Evolutionary conservation across 2,329 filamentous ascomycete species (phyloP).

Genomic region (Fusarium torulosum): DNA sequence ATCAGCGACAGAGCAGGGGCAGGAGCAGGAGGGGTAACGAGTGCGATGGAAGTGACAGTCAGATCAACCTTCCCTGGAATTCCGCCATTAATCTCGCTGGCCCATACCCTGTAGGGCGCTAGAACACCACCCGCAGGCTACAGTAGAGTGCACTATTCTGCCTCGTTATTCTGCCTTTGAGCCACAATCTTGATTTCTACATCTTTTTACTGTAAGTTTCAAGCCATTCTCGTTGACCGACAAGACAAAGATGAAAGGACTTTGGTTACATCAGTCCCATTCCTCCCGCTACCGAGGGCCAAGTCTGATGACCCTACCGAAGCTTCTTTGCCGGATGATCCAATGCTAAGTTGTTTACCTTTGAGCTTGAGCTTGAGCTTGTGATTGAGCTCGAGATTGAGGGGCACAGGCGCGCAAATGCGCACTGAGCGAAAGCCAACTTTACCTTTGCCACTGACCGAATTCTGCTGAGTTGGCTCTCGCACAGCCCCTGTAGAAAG

Average conservation of each 20-base stretch:
- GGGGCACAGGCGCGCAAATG: slow-evolving; percentile 24
- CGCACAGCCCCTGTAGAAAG: slow-evolving; percentile 37
- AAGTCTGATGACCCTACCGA: slow-evolving; percentile 17
- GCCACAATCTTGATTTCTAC: slow-evolving; percentile 8
- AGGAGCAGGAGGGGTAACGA: slow-evolving; percentile 33
- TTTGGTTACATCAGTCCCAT: slow-evolving; percentile 22
- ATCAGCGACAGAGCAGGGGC: slow-evolving; percentile 9
- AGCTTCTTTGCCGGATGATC: neutral
- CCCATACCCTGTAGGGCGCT: neutral
- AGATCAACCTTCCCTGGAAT: neutral
- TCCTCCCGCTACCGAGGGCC: slow-evolving; percentile 38
- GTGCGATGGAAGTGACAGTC: slow-evolving; percentile 8
- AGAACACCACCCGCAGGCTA: neutral
- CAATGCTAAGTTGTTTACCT: neutral
- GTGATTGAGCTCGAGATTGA: too few species aligned
- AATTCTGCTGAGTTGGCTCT: slow-evolving; percentile 34
- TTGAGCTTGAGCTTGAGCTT: slow-evolving; percentile 3
- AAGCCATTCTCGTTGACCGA: slow-evolving; percentile 15
- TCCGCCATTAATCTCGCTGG: neutral
- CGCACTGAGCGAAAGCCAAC: slow-evolving; percentile 24
- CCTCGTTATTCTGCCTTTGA: slow-evolving; percentile 26
- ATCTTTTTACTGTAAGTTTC: slow-evolving; percentile 15
- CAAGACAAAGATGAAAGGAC: slow-evolving; percentile 18
- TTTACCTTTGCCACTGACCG: slow-evolving; percentile 39
- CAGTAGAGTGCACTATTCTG: slow-evolving; percentile 8